A percentile compares a stretch with the other conserved stretches of the same genome.
These are phyloP conservation scores for Flaveria robusta DNA, from an alignment of 129 eudicot genomes.

Conservation along the genomic window DNA sequence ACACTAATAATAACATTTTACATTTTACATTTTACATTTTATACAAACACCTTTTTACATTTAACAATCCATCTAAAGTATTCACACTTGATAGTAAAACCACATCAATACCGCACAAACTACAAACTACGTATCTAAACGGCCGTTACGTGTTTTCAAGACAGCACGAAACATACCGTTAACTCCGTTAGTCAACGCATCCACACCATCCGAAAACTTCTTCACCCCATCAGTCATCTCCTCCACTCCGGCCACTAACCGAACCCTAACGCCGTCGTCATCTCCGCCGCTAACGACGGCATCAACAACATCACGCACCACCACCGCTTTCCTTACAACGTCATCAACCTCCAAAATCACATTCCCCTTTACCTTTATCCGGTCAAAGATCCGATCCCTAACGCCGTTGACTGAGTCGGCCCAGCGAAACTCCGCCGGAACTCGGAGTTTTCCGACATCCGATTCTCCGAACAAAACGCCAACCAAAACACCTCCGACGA, in stretches of 20 bases:
- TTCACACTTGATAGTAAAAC: conserved; percentile 19
- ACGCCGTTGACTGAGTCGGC: conserved; percentile 38
- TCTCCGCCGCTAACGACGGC: conserved; percentile 16
- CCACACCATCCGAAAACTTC: conserved; percentile 31
- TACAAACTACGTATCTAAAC: conserved; percentile 18
- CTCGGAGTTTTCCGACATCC: conserved; percentile 15
- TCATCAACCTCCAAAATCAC: conserved; percentile 34
- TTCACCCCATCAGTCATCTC: conserved; percentile 26
- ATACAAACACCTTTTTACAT: neutral
- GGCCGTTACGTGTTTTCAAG: conserved; percentile 38
- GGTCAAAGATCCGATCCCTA: conserved; percentile 24
- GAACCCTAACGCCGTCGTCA: conserved; percentile 18
- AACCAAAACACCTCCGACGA: conserved; percentile 38
- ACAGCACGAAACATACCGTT: conserved; percentile 41
- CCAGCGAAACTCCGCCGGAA: conserved; percentile 39
- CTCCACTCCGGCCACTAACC: conserved; percentile 38
- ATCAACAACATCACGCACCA: conserved; percentile 26
- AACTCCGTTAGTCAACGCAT: conserved; percentile 43
- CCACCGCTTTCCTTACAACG: conserved; percentile 26
- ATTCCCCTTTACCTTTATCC: conserved; percentile 24
- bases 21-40: too few relatives aligned
- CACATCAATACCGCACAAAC: neutral
- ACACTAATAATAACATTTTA: neutral
- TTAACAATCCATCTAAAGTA: conserved; percentile 14
- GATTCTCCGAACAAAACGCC: conserved; percentile 31